Conservation (phyloP, 768 basidiomycete species). For the Dioszegia hungarica region DNA sequence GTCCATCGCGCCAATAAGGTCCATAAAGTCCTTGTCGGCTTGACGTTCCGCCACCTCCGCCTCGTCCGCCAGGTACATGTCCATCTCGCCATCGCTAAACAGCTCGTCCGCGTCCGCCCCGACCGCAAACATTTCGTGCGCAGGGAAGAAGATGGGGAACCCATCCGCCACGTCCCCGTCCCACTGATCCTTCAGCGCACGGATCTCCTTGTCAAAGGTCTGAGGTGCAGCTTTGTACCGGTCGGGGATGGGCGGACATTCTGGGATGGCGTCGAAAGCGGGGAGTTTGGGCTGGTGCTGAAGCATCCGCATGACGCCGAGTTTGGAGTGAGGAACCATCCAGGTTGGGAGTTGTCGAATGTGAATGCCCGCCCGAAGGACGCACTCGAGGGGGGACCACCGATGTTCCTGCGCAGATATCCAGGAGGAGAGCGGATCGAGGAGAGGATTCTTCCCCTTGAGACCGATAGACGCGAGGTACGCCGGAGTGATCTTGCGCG, state of each 20-base stretch:
- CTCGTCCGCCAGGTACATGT: background rate
- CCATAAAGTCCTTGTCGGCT: conserved; percentile 1
- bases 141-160: background rate
- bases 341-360: conserved; percentile 19
- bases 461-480: conserved; percentile 25
- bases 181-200: background rate
- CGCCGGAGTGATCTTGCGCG: conserved; percentile 2
- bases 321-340: conserved; percentile 22
- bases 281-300: background rate
- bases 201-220: background rate
- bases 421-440: conserved; percentile 13
- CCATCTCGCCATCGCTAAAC: background rate
- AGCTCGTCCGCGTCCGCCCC: background rate
- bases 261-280: background rate
- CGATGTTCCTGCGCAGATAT: background rate
- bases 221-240: background rate
- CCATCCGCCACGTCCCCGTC: background rate
- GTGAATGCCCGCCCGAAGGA: conserved; percentile 23
- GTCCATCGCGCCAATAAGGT: background rate
- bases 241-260: background rate
- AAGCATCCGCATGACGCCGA: background rate
- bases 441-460: background rate
- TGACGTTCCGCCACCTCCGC: background rate
- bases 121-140: background rate
- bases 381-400: conserved; percentile 24